These are phyloP conservation scores for Takakia lepidozioides DNA, from an alignment of 225 moss, liverwort and hornwort genomes.

Conservation along the genomic window DNA sequence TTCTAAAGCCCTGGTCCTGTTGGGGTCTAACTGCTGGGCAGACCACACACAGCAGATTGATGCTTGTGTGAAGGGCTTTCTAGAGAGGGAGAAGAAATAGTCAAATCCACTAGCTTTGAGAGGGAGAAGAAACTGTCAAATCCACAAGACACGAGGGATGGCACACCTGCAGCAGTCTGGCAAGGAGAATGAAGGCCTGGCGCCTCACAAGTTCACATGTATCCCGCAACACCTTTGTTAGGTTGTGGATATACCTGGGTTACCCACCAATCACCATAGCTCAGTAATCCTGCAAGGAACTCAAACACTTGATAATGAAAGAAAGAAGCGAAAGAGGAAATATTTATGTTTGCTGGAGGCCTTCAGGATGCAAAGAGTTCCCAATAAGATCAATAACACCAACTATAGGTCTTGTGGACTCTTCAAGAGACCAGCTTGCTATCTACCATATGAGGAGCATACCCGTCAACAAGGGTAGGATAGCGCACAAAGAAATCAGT, in stretches of 20 bases:
- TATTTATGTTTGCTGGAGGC: no score
- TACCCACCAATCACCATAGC: not conserved
- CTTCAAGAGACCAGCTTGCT: no score
- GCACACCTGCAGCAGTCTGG: conserved; percentile 43
- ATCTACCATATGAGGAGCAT: conserved; percentile 2
- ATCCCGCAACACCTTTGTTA: conserved; percentile 43
- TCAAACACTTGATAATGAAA: no score
- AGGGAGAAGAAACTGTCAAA: not conserved
- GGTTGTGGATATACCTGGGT: conserved; percentile 39
- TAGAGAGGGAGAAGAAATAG: no score
- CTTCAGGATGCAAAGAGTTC: not conserved
- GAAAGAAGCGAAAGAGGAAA: no score
- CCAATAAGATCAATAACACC: no score
- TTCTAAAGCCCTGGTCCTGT: no score
- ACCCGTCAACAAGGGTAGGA: conserved; percentile 53
- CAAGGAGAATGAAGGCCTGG: conserved; percentile 45
- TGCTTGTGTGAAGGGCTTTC: no score
- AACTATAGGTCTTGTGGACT: no score
- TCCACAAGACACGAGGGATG: not conserved
- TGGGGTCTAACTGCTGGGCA: no score
- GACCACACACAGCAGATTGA: no score
- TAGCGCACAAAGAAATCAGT: conserved; percentile 56
- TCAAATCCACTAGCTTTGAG: not conserved
- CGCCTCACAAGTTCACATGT: conserved; percentile 47
- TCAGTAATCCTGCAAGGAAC: no score